Evolutionary conservation across 371 early-diverging fungal species (phyloP).

Genomic region (Thermomucor indicae-seudaticae): DNA sequence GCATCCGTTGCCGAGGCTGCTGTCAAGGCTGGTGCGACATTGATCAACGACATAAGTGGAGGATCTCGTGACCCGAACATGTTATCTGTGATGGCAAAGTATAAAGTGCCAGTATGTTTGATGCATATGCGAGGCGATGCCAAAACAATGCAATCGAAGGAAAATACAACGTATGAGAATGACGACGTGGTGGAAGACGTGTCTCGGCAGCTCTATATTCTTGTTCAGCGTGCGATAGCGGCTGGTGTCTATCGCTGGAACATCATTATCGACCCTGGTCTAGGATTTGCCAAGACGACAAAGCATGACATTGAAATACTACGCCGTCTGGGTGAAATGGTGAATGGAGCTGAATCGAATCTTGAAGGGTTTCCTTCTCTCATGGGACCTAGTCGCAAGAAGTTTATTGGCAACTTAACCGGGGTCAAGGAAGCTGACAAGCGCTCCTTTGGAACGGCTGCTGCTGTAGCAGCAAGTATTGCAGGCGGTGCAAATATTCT

Average conservation of each 20-base stretch:
- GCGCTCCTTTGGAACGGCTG: slow-evolving; percentile 91
- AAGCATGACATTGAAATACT: slow-evolving; percentile 86
- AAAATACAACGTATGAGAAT: slow-evolving; percentile 62
- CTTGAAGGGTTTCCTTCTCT: slow-evolving; percentile 79
- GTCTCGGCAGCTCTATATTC: slow-evolving; percentile 58
- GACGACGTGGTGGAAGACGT: slow-evolving; percentile 74
- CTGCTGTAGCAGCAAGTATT: slow-evolving; percentile 86
- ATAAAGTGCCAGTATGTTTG: slow-evolving; percentile 83
- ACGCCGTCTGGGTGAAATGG: slow-evolving; percentile 64
- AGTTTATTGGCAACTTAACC: slow-evolving; percentile 79
- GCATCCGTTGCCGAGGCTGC: slow-evolving; percentile 81
- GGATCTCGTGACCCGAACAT: slow-evolving; percentile 82
- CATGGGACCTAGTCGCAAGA: slow-evolving; percentile 84
- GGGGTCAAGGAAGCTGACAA: slow-evolving; percentile 69
- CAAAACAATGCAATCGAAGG: slow-evolving; percentile 80
- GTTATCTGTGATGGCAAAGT: slow-evolving; percentile 73
- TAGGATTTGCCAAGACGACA: slow-evolving; percentile 94
- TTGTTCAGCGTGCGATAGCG: slow-evolving; percentile 65
- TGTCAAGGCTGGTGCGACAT: slow-evolving; percentile 75
- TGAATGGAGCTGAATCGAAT: slow-evolving; percentile 38
- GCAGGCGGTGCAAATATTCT: slow-evolving; percentile 84
- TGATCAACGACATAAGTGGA: slow-evolving; percentile 95
- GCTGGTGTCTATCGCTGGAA: slow-evolving; percentile 93
- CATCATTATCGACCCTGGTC: slow-evolving; percentile 94
- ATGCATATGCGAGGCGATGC: slow-evolving; percentile 98